A percentile compares a stretch with the other conserved stretches of the same genome.
Conservation (phyloP, 2,329 filamentous ascomycete species). For the Colletotrichum tanaceti region DNA sequence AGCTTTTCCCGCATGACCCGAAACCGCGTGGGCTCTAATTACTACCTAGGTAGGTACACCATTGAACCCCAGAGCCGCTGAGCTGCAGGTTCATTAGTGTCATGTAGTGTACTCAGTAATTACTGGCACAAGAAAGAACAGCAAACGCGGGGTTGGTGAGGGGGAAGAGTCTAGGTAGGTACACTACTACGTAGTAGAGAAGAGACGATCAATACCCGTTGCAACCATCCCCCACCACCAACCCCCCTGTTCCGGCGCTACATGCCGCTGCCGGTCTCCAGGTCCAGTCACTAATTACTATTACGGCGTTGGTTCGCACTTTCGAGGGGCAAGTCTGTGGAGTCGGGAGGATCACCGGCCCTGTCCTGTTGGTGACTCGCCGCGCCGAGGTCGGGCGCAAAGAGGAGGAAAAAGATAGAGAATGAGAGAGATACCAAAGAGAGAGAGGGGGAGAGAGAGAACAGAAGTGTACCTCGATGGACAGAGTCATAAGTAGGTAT, state of each 20-base stretch:
- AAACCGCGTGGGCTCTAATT: neutral
- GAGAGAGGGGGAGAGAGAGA: neutral
- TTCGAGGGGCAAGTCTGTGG: conserved; percentile 12
- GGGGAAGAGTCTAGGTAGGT: no score
- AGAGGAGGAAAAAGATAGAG: neutral
- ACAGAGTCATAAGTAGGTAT: neutral
- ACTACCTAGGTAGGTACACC: no score
- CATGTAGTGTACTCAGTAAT: no score
- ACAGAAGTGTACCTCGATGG: neutral
- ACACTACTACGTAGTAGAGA: no score
- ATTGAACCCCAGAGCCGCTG: neutral
- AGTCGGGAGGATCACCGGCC: conserved; percentile 35
- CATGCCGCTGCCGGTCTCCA: conserved; percentile 16
- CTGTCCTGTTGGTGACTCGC: conserved; percentile 12
- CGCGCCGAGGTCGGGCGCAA: conserved; percentile 22
- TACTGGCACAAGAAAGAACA: conserved; percentile 12
- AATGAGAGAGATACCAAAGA: no score
- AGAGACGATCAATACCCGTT: conserved; percentile 26
- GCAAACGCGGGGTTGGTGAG: conserved; percentile 38
- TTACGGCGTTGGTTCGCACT: conserved; percentile 19
- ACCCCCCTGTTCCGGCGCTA: conserved; percentile 7
- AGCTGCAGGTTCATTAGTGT: conserved; percentile 13
- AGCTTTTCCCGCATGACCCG: conserved; percentile 4
- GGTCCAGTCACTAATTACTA: conserved; percentile 3
- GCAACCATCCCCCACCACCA: neutral